These are phyloP conservation scores for Echinosophora koreensis DNA, from an alignment of 306 rosid species.

Conservation along the genomic window DNA sequence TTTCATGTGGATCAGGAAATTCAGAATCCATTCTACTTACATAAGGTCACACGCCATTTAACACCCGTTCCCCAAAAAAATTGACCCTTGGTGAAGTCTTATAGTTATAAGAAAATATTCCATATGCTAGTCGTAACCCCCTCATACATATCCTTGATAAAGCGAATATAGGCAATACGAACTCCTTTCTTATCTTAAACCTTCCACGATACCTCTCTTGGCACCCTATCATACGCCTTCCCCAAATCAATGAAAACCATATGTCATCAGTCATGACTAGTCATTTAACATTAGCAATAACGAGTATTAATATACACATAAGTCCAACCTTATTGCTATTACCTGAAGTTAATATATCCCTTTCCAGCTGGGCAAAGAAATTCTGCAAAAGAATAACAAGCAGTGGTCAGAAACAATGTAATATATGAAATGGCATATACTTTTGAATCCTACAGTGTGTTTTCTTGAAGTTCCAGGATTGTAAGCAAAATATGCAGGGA, in stretches of 20 bases:
- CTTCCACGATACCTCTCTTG: too few relatives aligned
- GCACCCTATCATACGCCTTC: too few relatives aligned
- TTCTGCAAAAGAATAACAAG: slow-evolving; percentile 59
- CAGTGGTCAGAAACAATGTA: slow-evolving; percentile 27
- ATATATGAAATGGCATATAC: slow-evolving; percentile 12
- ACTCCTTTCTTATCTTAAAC: too few relatives aligned
- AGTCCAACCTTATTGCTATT: slow-evolving; percentile 43
- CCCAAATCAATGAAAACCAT: too few relatives aligned
- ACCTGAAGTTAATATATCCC: slow-evolving; percentile 80
- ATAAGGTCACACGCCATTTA: neutral
- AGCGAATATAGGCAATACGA: too few relatives aligned
- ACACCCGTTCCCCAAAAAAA: neutral
- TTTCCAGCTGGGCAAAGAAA: slow-evolving; percentile 83
- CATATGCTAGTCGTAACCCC: too few relatives aligned
- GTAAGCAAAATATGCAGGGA: slow-evolving; percentile 4
- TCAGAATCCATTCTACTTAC: neutral
- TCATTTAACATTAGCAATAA: slow-evolving; percentile 15
- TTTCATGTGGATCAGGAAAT: neutral
- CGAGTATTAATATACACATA: neutral
- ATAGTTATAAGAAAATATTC: too few relatives aligned
- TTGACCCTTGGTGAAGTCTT: too few relatives aligned
- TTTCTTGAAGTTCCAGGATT: neutral
- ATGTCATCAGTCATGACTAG: neutral
- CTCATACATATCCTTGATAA: too few relatives aligned
- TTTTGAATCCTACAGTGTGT: neutral